A percentile compares a stretch with the other conserved stretches of the same genome.
These are phyloP conservation scores for Tricholoma terreum DNA, from an alignment of 768 basidiomycete genomes.

Conservation along the genomic window DNA sequence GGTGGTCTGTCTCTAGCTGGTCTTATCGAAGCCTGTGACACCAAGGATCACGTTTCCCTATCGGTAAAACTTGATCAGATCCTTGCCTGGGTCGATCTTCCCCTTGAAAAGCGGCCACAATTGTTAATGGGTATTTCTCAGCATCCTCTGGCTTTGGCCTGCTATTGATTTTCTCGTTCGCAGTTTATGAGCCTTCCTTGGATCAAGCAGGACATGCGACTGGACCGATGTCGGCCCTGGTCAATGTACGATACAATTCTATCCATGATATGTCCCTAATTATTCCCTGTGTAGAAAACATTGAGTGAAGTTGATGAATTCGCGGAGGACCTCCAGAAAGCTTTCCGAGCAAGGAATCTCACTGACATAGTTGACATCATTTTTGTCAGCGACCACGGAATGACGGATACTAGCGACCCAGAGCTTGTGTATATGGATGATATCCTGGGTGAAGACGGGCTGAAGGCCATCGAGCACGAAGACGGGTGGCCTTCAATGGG, in stretches of 20 bases:
- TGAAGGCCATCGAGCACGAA: constrained; percentile 60
- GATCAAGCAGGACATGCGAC: constrained; percentile 81
- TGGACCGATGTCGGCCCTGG: constrained; percentile 64
- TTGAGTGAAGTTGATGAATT: constrained; percentile 70
- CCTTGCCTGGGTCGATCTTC: constrained; percentile 79
- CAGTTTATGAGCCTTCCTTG: constrained; percentile 81
- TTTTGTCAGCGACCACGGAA: constrained; percentile 91
- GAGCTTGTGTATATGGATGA: constrained; percentile 80
- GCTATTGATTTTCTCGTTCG: constrained; percentile 1
- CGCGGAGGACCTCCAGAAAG: constrained; percentile 62
- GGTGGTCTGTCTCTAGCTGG: not conserved
- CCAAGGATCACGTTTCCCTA: constrained; percentile 60
- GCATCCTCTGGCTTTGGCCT: constrained; percentile 5
- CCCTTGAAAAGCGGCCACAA: constrained; percentile 66
- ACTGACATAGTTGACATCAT: constrained; percentile 83
- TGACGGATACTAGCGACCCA: constrained; percentile 83
- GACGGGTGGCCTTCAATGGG: constrained; percentile 94
- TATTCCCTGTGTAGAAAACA: constrained; percentile 44
- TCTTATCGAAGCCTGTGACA: constrained; percentile 1
- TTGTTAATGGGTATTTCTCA: constrained; percentile 61
- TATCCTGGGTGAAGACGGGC: constrained; percentile 64
- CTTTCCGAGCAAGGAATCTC: constrained; percentile 68
- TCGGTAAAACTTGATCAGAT: constrained; percentile 74
- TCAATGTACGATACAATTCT: constrained; percentile 54
- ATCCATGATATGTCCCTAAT: not conserved